These are phyloP conservation scores for Akanthomyces lecanii DNA, from an alignment of 2,329 filamentous ascomycete genomes.

Conservation along the genomic window DNA sequence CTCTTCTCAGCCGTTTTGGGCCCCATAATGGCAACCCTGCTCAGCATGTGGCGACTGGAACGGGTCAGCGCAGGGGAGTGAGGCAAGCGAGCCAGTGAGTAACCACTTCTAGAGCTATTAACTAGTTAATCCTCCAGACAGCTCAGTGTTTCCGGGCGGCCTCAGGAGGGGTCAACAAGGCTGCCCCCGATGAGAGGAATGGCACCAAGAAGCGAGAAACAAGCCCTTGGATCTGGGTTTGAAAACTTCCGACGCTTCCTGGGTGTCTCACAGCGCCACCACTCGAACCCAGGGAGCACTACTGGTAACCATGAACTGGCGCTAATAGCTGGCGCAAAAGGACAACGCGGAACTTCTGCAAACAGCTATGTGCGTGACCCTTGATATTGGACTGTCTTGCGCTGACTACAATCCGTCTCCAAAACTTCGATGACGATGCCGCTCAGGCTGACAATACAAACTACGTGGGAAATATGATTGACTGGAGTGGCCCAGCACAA, in stretches of 20 bases:
- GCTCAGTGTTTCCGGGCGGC: neutral
- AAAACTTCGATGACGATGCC: neutral
- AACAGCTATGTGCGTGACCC: neutral
- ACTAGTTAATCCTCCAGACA: neutral
- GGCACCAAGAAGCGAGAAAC: neutral
- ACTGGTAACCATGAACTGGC: neutral
- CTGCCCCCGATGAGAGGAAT: neutral
- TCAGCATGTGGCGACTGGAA: slow-evolving; percentile 1
- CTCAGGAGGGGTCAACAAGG: neutral
- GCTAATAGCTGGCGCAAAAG: neutral
- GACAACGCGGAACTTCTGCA: neutral
- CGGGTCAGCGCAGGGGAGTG: neutral
- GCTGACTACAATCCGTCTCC: neutral
- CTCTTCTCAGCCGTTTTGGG: slow-evolving; percentile 1
- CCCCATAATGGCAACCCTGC: slow-evolving; percentile 3
- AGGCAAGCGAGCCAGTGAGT: neutral
- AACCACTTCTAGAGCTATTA: too few species aligned
- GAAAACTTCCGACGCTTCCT: neutral
- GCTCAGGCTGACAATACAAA: neutral
- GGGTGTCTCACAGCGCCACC: neutral
- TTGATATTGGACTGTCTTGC: neutral
- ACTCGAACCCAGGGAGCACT: neutral
- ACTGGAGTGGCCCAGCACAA: slow-evolving; percentile 3
- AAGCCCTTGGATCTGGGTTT: neutral
- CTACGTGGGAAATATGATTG: neutral